A percentile compares a stretch with the other conserved stretches of the same genome.
These are phyloP conservation scores for Graphilbum fragrans DNA, from an alignment of 2,329 filamentous ascomycete species.

Conservation along the genomic window DNA sequence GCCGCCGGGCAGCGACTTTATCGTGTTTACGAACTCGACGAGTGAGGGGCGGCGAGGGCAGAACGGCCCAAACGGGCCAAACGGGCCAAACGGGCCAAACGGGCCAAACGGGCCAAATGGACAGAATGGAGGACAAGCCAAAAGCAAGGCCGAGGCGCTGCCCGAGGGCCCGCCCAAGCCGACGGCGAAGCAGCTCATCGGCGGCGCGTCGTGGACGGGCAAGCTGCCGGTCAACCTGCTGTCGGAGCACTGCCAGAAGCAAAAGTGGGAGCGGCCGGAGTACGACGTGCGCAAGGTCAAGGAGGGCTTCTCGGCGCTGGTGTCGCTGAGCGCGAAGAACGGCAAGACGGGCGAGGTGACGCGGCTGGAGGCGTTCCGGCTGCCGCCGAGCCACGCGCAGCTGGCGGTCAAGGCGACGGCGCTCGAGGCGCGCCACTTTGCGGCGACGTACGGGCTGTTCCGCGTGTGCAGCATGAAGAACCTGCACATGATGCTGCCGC, in stretches of 20 bases:
- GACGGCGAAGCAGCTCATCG: conserved; percentile 71
- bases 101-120: conserved; percentile 21
- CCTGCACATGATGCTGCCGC: conserved; percentile 85
- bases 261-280: conserved; percentile 89
- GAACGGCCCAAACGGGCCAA: conserved; percentile 28
- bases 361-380: conserved; percentile 67
- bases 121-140: no score
- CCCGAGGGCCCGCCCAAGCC: conserved; percentile 39
- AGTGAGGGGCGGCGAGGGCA: conserved; percentile 29
- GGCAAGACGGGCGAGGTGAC: conserved; percentile 70
- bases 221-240: conserved; percentile 91
- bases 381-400: conserved; percentile 65
- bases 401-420: conserved; percentile 66
- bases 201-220: conserved; percentile 91
- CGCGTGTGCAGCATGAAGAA: conserved; percentile 93
- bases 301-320: conserved; percentile 67
- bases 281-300: conserved; percentile 69
- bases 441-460: conserved; percentile 83
- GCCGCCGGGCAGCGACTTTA: conserved; percentile 37
- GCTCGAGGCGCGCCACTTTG: conserved; percentile 85
- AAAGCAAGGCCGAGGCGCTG: no score
- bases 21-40: conserved; percentile 45
- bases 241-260: conserved; percentile 88
- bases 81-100: conserved; percentile 26
- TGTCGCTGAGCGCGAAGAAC: conserved; percentile 65